phyloP scores from a whole-genome alignment of 768 basidiomycete genomes.

The Sarcodon aspratus region DNA sequence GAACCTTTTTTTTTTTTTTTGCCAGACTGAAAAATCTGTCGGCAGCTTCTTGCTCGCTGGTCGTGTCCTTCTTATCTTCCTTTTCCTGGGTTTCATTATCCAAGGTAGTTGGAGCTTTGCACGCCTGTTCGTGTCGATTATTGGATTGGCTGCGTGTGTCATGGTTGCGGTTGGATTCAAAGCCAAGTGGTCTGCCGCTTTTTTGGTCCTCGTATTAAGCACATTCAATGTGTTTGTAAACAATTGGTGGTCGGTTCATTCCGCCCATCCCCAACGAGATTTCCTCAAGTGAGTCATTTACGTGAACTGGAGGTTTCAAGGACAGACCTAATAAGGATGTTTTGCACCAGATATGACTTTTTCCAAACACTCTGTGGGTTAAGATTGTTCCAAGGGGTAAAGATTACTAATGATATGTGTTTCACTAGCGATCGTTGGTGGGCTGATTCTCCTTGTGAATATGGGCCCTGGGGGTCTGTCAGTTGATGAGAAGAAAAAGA shows the following conservation, averaged over 20 bases:
- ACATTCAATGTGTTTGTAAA: constrained; percentile 97
- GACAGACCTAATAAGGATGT: constrained; percentile 9
- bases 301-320: neutral
- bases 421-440: constrained; percentile 78
- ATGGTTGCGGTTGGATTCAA: constrained; percentile 99
- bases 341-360: constrained; percentile 76
- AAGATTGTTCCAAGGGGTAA: neutral
- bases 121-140: constrained; percentile 77
- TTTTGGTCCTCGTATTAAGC: constrained; percentile 86
- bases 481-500: constrained; percentile 99
- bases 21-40: neutral
- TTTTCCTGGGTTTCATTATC: constrained; percentile 95
- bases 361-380: constrained; percentile 85
- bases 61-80: constrained; percentile 94
- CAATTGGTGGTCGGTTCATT: constrained; percentile 96
- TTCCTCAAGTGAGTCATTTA: constrained; percentile 80
- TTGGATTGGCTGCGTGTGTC: constrained; percentile 84
- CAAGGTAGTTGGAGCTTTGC: constrained; percentile 86
- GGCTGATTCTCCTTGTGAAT: constrained; percentile 93
- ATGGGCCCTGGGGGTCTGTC: constrained; percentile 97
- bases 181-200: constrained; percentile 96
- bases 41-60: constrained; percentile 94
- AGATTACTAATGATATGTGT: constrained; percentile 2
- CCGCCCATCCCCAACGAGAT: constrained; percentile 89
- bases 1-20: constrained; percentile 1